Evolutionary conservation across 2,329 filamentous ascomycete genomes (phyloP), one percentile per base, ranked within the genome.

Genomic region (Lasiodiplodia hormozganensis): DNA sequence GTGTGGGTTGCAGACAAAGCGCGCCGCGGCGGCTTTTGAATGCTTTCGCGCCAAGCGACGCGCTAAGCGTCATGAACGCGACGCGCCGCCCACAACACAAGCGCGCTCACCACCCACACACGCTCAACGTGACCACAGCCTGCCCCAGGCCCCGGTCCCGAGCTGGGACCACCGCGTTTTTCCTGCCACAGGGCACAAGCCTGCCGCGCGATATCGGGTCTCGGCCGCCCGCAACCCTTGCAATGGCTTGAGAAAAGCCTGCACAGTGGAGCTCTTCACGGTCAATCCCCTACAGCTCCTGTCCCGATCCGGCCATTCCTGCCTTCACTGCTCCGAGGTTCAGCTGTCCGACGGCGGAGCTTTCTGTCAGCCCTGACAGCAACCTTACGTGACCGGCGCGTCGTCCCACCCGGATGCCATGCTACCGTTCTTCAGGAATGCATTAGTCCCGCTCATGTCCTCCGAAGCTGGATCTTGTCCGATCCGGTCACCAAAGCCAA

Each of bases 51-150:
- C 65, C 56, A 58, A 58, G 65, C 54, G 54, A 60, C 65, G 65
- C 65, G 65, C 65, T 67, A 67, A 54, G 40, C 54, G 47, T 58
- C 65, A 51, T 47, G 11, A 23, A 67, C 65, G 65, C 65, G 65
- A 51, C 65, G 65, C 52, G 65, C 38, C 40, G 43, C 51, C 40
- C 65, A 67, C 58, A 67, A 67, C 65, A 67, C 25, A 47, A 47
- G 52, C 43, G 47, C 43, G 54, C 65, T 47, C 65, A 23, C 36
- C 64, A 47, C 34, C 47, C 53, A 6, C 65, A 67, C 25, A 64
- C 60, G 43, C 25, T 43, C 40, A 49, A 62, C 58, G 58, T 62
- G 40, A 62, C 58, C 58, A 25, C 40, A 21, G 23, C 34, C 54
- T 52, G 51, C 52, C n/a, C 34, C 23, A 23, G 49, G 38, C 53